phyloP scores from a whole-genome alignment of 805 yeast genomes.

The Kazachstania taianensis region DNA sequence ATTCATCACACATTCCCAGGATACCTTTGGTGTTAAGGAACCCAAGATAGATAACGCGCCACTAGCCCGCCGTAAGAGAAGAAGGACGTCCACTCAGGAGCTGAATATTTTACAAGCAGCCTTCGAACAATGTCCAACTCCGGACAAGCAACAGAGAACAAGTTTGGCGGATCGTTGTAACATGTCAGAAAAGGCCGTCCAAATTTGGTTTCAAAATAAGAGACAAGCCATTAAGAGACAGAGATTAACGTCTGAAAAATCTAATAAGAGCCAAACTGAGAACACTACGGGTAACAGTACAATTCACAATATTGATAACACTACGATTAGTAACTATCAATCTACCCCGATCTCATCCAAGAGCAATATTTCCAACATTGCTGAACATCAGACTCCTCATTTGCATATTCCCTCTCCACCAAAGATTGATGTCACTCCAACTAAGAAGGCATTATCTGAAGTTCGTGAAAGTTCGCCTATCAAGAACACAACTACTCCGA shows the following conservation, averaged over 20 bases:
- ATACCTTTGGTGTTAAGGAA: slow-evolving; percentile 74
- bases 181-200: slow-evolving; percentile 97
- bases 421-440: slow-evolving; percentile 10
- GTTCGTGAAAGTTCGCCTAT: neutral
- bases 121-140: slow-evolving; percentile 68
- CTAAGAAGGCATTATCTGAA: slow-evolving; percentile 9
- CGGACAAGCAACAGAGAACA: slow-evolving; percentile 63
- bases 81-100: slow-evolving; percentile 89
- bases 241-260: slow-evolving; percentile 12
- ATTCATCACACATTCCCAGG: slow-evolving; percentile 86
- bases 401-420: slow-evolving; percentile 4
- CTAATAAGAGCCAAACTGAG: neutral
- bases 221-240: slow-evolving; percentile 70
- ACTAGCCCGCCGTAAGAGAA: slow-evolving; percentile 84
- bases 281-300: neutral
- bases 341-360: slow-evolving; percentile 5
- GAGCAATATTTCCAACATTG: neutral
- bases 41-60: slow-evolving; percentile 86
- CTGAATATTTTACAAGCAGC: slow-evolving; percentile 71
- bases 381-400: slow-evolving; percentile 1
- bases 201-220: slow-evolving; percentile 96
- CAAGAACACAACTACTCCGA: slow-evolving; percentile 1
- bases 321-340: neutral
- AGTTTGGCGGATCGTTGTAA: slow-evolving; percentile 72
- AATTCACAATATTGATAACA: neutral